Evolutionary conservation across 768 basidiomycete species (phyloP).

Genomic region (Pleurotus platypus): DNA sequence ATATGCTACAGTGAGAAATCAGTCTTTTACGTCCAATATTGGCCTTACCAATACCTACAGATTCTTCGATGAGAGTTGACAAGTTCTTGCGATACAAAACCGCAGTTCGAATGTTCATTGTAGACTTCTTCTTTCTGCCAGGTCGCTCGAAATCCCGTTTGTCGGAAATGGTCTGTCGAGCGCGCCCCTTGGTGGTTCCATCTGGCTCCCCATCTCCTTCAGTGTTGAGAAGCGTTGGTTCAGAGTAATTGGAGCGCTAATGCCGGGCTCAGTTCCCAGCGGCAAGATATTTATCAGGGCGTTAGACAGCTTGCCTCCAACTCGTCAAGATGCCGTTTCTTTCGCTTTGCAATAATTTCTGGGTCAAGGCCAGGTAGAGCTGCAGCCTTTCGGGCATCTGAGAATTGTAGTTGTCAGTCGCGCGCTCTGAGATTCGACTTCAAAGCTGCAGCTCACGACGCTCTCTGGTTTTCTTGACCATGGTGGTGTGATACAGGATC

Average conservation of each 20-base stretch:
- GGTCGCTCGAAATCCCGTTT: conserved; percentile 54
- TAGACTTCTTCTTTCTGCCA: conserved; percentile 72
- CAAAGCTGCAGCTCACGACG: conserved; percentile 33
- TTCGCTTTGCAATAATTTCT: conserved; percentile 73
- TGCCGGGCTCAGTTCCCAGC: not conserved
- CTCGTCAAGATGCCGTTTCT: conserved; percentile 76
- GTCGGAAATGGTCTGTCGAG: conserved; percentile 77
- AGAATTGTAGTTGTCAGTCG: not conserved
- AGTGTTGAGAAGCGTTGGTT: conserved; percentile 42
- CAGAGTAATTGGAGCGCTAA: conserved; percentile 77
- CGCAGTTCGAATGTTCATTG: conserved; percentile 76
- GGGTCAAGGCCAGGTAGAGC: conserved; percentile 43
- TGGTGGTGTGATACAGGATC: conserved; percentile 16
- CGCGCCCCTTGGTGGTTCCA: conserved; percentile 59
- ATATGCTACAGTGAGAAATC: conserved; percentile 44
- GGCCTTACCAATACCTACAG: conserved; percentile 45
- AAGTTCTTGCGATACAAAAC: conserved; percentile 83
- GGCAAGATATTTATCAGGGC: conserved; percentile 8
- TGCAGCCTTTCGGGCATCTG: conserved; percentile 47
- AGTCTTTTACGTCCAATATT: conserved; percentile 2
- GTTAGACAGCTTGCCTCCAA: conserved; percentile 55
- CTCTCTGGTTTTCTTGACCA: conserved; percentile 47
- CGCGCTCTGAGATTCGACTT: too few relatives aligned
- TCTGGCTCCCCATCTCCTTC: conserved; percentile 36
- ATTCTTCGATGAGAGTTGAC: conserved; percentile 70